Conservation (phyloP, 2,329 filamentous ascomycete genomes). For the Apiospora arundinis region DNA sequence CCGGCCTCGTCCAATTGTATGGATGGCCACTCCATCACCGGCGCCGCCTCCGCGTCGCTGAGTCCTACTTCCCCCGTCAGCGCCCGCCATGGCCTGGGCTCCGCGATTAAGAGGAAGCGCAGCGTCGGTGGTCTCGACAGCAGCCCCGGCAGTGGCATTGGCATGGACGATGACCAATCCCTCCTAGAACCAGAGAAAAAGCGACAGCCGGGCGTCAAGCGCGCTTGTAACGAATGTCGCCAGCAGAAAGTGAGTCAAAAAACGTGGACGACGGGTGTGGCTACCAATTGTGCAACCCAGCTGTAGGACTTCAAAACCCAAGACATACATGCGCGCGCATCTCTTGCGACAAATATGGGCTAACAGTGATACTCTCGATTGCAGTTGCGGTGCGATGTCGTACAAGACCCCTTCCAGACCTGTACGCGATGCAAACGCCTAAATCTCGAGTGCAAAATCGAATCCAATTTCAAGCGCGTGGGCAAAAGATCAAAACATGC, state of each 20-base stretch:
- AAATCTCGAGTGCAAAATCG: conserved; percentile 83
- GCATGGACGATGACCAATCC: conserved; percentile 63
- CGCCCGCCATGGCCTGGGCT: conserved; percentile 50
- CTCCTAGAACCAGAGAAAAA: conserved; percentile 63
- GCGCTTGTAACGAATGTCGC: conserved; percentile 84
- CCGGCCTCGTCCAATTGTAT: conserved; percentile 42
- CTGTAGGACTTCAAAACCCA: conserved; percentile 21
- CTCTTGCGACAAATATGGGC: conserved; percentile 6
- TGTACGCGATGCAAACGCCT: conserved; percentile 81
- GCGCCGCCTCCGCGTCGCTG: conserved; percentile 54
- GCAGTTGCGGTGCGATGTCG: conserved; percentile 82
- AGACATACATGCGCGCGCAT: conserved; percentile 21
- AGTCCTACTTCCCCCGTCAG: conserved; percentile 64
- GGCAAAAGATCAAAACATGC: conserved; percentile 84
- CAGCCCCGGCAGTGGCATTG: conserved; percentile 62
- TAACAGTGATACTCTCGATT: conserved; percentile 21
- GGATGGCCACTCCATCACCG: conserved; percentile 54
- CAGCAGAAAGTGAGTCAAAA: conserved; percentile 77
- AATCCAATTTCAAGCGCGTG: conserved; percentile 85
- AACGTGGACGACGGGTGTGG: conserved; percentile 19
- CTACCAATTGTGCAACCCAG: conserved; percentile 19
- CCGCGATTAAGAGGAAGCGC: conserved; percentile 64
- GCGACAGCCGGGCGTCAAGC: conserved; percentile 73
- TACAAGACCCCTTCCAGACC: conserved; percentile 79
- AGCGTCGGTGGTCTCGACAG: conserved; percentile 61